Evolutionary conservation across 2,329 filamentous ascomycete genomes (phyloP), one percentile per base, ranked within the genome.

Genomic region (Penicillium janthinellum): DNA sequence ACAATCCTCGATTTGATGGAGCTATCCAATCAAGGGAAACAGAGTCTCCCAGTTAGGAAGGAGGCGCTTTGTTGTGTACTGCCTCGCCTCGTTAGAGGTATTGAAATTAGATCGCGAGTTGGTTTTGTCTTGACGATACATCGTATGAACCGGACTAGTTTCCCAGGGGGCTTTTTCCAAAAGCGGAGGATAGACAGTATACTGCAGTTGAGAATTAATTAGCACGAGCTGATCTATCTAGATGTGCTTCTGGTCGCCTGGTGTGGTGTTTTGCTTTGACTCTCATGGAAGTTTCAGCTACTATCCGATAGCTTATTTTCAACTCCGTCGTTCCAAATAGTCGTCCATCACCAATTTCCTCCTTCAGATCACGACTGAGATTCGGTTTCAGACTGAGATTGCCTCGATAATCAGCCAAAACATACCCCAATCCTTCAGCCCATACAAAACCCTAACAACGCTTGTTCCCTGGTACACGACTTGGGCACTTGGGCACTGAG

Each of bases 101-200:
- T 20, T 20, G 20, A 2, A 20, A 20, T 20, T 20, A 50, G 37
- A 31, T 22, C 10, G 31, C 28, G 28, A 37, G 6, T 38, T 14
- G 14, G 60, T 62, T 37, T 55, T 54, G 39, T 41, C 12, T 15
- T 60, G 45, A 60, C 58, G 17, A 42, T 63, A 58, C 57, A 37
- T 48, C 12, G 39, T 54, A 22, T 34, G 25, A 47, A 62, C 25
- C 57, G 47, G 28, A 20, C 34, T n/a, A 51, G 57, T 25, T 37
- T 34, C 17, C 34, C 12, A 4, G 1, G 14, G 34, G 20, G 6
- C 15, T 10, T 11, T 37, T 37, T 11, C 44, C 45, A n/a, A 15
- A 48, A 15, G 12, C 5, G 12, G 42, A 44, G 11, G 12, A 28
- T 15, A 45, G 2, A 45, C 10, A 14, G 3, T 45, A 25, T 15